A percentile compares a stretch with the other conserved stretches of the same genome.
These are phyloP conservation scores for Cenchrus americanus DNA, from an alignment of 176 grass and related monocot genomes.

Conservation along the genomic window DNA sequence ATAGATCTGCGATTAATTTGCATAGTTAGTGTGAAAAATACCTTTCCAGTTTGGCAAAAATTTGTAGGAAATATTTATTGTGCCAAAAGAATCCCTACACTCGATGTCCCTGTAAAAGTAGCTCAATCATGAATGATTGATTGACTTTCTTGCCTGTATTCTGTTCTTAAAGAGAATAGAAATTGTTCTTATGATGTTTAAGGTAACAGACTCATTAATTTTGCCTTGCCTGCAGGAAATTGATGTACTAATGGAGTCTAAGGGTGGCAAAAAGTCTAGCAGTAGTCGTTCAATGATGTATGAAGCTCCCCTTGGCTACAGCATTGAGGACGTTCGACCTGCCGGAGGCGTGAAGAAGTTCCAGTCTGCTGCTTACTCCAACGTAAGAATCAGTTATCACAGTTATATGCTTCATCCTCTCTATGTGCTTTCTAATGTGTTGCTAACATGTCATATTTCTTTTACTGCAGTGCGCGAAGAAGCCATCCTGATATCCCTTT, in stretches of 20 bases:
- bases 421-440: not conserved
- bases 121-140: not conserved
- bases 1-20: not conserved
- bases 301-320: constrained; percentile 81
- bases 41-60: not conserved
- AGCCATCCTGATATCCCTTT: constrained; percentile 80
- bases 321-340: constrained; percentile 85
- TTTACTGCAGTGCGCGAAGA: constrained; percentile 70
- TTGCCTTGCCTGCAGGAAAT: constrained; percentile 40
- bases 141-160: not conserved
- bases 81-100: not conserved
- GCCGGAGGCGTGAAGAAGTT: constrained; percentile 74
- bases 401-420: not conserved
- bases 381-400: constrained; percentile 47
- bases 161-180: not conserved
- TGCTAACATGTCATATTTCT: constrained; percentile 36
- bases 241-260: constrained; percentile 88
- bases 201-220: not conserved
- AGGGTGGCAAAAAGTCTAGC: constrained; percentile 69
- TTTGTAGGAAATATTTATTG: not conserved
- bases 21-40: not conserved
- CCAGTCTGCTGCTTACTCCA: constrained; percentile 83
- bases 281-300: constrained; percentile 82
- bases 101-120: not conserved
- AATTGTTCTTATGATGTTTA: not conserved